Evolutionary conservation across 345 rosid genomes (phyloP).

Genomic region (Lenwebbia sp.): DNA sequence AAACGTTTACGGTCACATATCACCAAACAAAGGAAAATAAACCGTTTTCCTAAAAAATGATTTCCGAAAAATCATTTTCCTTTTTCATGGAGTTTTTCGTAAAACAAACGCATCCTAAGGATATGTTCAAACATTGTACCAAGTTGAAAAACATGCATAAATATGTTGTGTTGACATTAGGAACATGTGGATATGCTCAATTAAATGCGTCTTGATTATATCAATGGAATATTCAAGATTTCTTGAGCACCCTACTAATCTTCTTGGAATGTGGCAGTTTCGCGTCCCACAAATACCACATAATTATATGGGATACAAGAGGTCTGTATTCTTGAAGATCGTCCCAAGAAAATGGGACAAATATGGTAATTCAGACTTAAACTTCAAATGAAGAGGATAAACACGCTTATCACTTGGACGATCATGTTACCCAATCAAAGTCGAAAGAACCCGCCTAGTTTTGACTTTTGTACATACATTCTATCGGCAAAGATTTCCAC

Average conservation of each 20-base stretch:
- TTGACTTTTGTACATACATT: not conserved
- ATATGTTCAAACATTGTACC: not conserved
- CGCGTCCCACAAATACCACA: fast-evolving
- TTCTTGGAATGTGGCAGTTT: not conserved
- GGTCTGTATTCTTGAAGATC: not conserved
- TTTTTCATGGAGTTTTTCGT: too few relatives aligned
- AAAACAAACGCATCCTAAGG: not conserved
- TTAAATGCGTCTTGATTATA: fast-evolving
- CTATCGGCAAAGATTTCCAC: not conserved
- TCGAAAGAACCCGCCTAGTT: too few relatives aligned
- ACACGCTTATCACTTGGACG: not conserved
- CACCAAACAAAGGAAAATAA: too few relatives aligned
- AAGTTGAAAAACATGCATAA: not conserved
- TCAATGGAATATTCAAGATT: not conserved
- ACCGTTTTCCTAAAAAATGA: too few relatives aligned
- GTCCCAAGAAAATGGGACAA: not conserved
- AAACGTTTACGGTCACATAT: too few relatives aligned
- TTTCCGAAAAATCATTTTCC: too few relatives aligned
- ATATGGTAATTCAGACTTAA: not conserved
- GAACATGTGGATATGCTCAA: not conserved
- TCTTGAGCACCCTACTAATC: not conserved
- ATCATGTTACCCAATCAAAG: not conserved
- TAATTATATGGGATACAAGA: not conserved
- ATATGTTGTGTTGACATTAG: not conserved
- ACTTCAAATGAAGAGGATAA: not conserved